Percentiles rank a stretch among this genome's conserved stretches.
phyloP scores from a whole-genome alignment of 805 yeast species.

The Saccharomycopsis sp. region DNA sequence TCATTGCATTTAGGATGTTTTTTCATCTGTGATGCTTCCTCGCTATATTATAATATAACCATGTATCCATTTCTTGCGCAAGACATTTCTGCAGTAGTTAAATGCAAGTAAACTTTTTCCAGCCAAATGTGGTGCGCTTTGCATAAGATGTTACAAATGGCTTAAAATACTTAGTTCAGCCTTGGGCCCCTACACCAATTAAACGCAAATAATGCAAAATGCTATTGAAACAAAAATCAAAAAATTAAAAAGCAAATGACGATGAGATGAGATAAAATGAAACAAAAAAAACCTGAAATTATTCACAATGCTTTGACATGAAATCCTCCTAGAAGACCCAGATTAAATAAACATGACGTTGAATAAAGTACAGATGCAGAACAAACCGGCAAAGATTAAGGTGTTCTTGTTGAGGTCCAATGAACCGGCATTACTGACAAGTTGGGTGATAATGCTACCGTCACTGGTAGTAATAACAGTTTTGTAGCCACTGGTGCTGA shows the following conservation, averaged over 20 bases:
- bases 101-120: no score
- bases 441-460: constrained; percentile 12
- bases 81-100: no score
- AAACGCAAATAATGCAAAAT: not conserved
- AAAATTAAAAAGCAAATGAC: not conserved
- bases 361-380: not conserved
- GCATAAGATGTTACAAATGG: no score
- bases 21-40: no score
- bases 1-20: no score
- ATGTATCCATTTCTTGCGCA: no score
- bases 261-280: not conserved
- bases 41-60: not conserved
- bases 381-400: not conserved
- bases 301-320: not conserved
- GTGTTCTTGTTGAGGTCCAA: not conserved
- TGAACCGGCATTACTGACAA: constrained; percentile 9
- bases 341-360: not conserved
- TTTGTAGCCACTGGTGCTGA: not conserved
- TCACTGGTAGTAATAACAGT: constrained; percentile 6
- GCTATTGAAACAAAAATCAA: not conserved
- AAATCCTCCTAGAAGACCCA: not conserved
- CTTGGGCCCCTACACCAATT: no score
- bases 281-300: not conserved
- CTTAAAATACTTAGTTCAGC: no score
- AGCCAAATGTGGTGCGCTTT: no score